Conservation (phyloP, 164 flowering plant genomes). For the Buxus sempervirens region DNA sequence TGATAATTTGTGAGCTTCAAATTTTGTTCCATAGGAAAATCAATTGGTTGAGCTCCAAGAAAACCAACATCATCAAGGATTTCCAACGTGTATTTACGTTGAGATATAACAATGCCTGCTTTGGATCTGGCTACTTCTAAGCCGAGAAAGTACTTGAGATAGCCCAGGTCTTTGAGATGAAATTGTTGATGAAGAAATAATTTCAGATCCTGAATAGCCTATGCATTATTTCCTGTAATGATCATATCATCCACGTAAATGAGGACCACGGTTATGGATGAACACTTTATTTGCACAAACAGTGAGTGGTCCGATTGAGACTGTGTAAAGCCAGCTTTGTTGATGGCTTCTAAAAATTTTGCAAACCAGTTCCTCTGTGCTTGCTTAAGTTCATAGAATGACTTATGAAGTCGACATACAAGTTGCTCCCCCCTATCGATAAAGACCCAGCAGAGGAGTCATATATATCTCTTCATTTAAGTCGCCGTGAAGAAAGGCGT, state of each 20-base stretch:
- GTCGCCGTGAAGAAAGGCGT: background rate
- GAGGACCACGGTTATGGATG: background rate
- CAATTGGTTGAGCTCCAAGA: background rate
- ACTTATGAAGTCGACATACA: slow-evolving; percentile 3
- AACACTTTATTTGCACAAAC: background rate
- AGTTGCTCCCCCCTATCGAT: background rate
- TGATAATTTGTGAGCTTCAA: background rate
- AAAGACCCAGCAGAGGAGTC: background rate
- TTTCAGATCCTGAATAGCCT: background rate
- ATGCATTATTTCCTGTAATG: background rate
- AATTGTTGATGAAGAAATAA: background rate
- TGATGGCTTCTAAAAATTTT: background rate
- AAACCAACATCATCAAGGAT: slow-evolving; percentile 2
- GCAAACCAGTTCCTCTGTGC: slow-evolving; percentile 1
- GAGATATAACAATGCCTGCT: background rate
- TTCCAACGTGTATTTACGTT: slow-evolving; percentile 11
- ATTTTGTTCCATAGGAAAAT: slow-evolving; percentile 13
- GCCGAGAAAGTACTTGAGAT: background rate
- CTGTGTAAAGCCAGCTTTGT: background rate
- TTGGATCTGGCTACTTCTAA: slow-evolving; percentile 1
- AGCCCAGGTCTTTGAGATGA: slow-evolving; percentile 1
- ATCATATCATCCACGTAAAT: slow-evolving; percentile 11
- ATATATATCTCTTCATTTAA: background rate
- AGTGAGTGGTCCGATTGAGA: background rate
- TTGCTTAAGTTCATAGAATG: slow-evolving; percentile 4